Evolutionary conservation across 495 filamentous ascomycete species (phyloP), one percentile per base, ranked within the genome.

Genomic region (Alectoria sarmentosa): DNA sequence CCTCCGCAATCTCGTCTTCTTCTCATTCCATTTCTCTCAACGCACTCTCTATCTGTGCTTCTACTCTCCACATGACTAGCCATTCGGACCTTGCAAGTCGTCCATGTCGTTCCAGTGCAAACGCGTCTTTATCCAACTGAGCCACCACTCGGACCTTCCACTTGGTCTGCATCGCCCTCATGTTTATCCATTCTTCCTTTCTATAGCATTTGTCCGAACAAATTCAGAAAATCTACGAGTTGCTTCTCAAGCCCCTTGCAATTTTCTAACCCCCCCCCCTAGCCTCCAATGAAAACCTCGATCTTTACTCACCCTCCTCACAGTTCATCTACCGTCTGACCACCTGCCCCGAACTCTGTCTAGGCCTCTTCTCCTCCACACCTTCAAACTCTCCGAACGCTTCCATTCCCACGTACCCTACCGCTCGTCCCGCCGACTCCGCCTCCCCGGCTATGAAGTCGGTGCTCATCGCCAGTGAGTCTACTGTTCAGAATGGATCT

Each of bases 271-370:
- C 10, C 5, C 49, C 32, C 15, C 13, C 5, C 8, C 3, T 2
- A 54, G 28, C 49, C 28, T 28, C 49, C 28, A 34, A 55, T 34
- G 15, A 34, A 21, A 55, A 34, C 30, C 7, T 55, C 30, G 52
- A 34, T 13, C 52, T 5, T 21, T 55, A 55, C 52, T 55, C 28
- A 66, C 63, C 58, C 60, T n/a, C 42, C 60, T 52, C 37, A 37
- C 62, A 96, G 93, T 88, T 96, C 69, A 76, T 82, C 34, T 96
- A 96, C 72, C 90, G 92, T 60, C 85, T 98, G 21, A 83, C 80
- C 21, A 79, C 78, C 68, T 93, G 89, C 71, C 84, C 88, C n/a
- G 88, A 92, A 68, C 82, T 96, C 46, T 87, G 82, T 70, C 75
- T 94, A 48, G 93, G 93, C 38, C 77, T 98, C 64, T 96, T 88